Percentiles rank a stretch among this genome's conserved stretches.
Conservation (phyloP, 805 yeast species). For the Candida manassasensis region DNA sequence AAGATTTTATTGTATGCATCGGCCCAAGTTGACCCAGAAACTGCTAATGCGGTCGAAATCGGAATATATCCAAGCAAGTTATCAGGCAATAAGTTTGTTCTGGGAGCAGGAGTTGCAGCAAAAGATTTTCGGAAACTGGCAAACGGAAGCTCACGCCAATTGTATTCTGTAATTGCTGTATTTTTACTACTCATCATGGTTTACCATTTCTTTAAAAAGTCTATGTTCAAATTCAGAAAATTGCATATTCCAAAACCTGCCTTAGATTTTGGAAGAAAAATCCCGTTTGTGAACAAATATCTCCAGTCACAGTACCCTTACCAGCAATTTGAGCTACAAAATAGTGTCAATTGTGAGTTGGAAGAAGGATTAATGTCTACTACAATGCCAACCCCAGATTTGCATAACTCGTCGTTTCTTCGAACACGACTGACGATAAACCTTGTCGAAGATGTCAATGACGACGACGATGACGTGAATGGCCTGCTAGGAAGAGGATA, state of each 20-base stretch:
- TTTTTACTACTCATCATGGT: slow-evolving; percentile 15
- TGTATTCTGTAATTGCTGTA: slow-evolving; percentile 14
- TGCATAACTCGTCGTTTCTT: slow-evolving; percentile 7
- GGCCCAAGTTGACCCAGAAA: slow-evolving; percentile 44
- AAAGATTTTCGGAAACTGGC: slow-evolving; percentile 7
- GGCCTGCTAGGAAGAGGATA: slow-evolving; percentile 6
- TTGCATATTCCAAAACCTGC: slow-evolving; percentile 11
- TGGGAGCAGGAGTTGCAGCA: slow-evolving; percentile 24
- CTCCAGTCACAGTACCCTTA: slow-evolving; percentile 13
- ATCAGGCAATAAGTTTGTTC: slow-evolving; percentile 26
- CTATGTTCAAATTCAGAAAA: slow-evolving; percentile 11
- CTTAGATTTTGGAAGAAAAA: slow-evolving; percentile 11
- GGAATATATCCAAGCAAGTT: slow-evolving; percentile 42
- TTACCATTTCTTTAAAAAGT: slow-evolving; percentile 12
- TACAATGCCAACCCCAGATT: slow-evolving; percentile 14
- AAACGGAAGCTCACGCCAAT: slow-evolving; percentile 4
- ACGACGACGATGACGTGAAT: slow-evolving; percentile 2
- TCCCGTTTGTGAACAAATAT: slow-evolving; percentile 18
- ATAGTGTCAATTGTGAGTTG: slow-evolving; percentile 19
- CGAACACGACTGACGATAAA: slow-evolving; percentile 5
- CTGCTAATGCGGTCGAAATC: slow-evolving; percentile 18
- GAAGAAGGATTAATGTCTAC: slow-evolving; percentile 31
- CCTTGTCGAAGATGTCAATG: slow-evolving; percentile 7
- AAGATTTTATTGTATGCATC: slow-evolving; percentile 80
- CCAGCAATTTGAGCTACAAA: slow-evolving; percentile 6